phyloP scores from a whole-genome alignment of 257 asterid species.

The Buddleja alternifolia region DNA sequence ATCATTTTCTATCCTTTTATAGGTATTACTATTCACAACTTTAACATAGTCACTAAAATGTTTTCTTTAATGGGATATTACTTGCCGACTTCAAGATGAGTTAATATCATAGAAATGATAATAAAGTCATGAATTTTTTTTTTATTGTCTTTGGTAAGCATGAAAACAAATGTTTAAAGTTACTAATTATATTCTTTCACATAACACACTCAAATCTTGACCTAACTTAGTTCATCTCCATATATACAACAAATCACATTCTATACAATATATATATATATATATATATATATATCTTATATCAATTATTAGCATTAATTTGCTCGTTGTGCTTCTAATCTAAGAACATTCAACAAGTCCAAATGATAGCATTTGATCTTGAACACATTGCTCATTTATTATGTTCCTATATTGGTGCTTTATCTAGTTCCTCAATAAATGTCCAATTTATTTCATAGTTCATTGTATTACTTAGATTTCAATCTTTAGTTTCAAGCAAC shows the following conservation, averaged over 20 bases:
- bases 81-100: no score
- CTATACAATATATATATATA: neutral
- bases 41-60: no score
- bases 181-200: no score
- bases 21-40: no score
- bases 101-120: no score
- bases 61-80: no score
- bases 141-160: no score
- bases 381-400: neutral
- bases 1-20: no score
- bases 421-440: conserved; percentile 1
- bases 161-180: no score
- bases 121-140: no score
- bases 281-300: neutral
- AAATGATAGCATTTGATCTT: neutral
- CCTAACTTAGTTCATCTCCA: no score
- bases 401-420: neutral
- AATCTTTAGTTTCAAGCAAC: conserved; percentile 37
- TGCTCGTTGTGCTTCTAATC: neutral
- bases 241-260: neutral
- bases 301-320: neutral
- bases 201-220: no score
- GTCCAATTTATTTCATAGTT: conserved; percentile 22
- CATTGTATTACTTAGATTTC: conserved; percentile 45
- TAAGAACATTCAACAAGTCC: neutral